Evolutionary conservation across 2,329 filamentous ascomycete species (phyloP).

Genomic region (Aspergillus neotritici): DNA sequence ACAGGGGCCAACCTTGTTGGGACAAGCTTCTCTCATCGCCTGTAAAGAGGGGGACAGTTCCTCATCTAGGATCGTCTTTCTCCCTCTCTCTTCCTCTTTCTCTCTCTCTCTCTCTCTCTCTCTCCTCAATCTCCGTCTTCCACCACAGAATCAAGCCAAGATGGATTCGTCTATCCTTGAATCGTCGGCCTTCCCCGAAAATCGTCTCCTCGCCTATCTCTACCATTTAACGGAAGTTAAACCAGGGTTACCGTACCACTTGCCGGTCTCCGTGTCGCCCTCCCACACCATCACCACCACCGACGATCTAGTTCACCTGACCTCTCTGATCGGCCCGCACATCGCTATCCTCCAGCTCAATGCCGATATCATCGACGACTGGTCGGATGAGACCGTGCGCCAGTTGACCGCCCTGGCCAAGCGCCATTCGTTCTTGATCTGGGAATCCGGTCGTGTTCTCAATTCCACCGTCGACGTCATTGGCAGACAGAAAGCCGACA

Average conservation of each 20-base stretch:
- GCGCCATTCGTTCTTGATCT: constrained; percentile 35
- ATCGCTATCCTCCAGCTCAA: constrained; percentile 59
- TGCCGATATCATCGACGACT: constrained; percentile 58
- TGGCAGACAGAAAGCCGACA: constrained; percentile 22
- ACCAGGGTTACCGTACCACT: constrained; percentile 32
- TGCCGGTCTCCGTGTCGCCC: constrained; percentile 42
- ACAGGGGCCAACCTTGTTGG: constrained; percentile 1
- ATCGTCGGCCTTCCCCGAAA: constrained; percentile 22
- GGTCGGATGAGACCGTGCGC: constrained; percentile 50
- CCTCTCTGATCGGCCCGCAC: constrained; percentile 54
- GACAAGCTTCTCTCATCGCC: constrained; percentile 1
- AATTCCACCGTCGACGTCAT: constrained; percentile 32
- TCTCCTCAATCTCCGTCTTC: background rate
- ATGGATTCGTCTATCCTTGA: constrained; percentile 15
- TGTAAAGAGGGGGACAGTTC: constrained; percentile 1
- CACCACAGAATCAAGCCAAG: background rate
- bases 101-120: constrained; percentile 5
- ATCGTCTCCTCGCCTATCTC: constrained; percentile 36
- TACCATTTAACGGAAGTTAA: constrained; percentile 29
- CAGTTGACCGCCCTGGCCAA: constrained; percentile 32
- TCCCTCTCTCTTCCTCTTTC: background rate
- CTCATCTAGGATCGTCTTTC: too few relatives aligned
- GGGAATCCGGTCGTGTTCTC: constrained; percentile 37
- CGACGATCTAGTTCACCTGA: constrained; percentile 50
- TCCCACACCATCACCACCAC: constrained; percentile 55